Evolutionary conservation across 495 filamentous ascomycete species (phyloP).

Genomic region (Parmelia sp.): DNA sequence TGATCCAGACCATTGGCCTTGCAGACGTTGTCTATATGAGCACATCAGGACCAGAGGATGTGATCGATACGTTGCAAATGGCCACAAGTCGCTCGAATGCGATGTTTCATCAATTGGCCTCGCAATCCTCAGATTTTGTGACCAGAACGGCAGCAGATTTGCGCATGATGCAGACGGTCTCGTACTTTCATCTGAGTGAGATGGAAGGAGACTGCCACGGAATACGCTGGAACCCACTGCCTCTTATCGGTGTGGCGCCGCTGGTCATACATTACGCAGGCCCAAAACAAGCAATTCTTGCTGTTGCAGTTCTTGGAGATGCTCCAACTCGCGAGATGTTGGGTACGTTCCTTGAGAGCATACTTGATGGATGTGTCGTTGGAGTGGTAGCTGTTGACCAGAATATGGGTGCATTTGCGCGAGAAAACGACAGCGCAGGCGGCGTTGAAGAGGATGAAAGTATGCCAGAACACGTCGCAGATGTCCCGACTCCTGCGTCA

Average conservation of each 20-base stretch:
- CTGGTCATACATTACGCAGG: conserved; percentile 53
- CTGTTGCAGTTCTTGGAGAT: conserved; percentile 49
- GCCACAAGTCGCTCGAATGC: conserved; percentile 34
- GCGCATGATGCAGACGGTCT: conserved; percentile 72
- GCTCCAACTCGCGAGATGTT: conserved; percentile 34
- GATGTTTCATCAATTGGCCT: conserved; percentile 41
- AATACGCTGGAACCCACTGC: conserved; percentile 43
- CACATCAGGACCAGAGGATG: conserved; percentile 59
- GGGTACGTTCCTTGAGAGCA: conserved; percentile 37
- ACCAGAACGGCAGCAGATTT: conserved; percentile 63
- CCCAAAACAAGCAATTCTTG: conserved; percentile 43
- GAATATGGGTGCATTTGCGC: no score
- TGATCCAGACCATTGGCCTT: conserved; percentile 46
- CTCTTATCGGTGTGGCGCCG: conserved; percentile 43
- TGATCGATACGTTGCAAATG: conserved; percentile 48
- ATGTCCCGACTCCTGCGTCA: background rate
- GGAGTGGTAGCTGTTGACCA: conserved; percentile 44
- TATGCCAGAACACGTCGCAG: background rate
- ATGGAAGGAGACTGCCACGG: conserved; percentile 26
- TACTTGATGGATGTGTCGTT: conserved; percentile 54
- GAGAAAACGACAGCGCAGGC: background rate
- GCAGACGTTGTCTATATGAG: conserved; percentile 72
- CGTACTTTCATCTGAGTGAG: conserved; percentile 62
- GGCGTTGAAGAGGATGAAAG: background rate
- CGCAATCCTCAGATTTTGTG: conserved; percentile 55